Evolutionary conservation across 805 yeast species (phyloP).

Genomic region (Metschnikowia continentalis): DNA sequence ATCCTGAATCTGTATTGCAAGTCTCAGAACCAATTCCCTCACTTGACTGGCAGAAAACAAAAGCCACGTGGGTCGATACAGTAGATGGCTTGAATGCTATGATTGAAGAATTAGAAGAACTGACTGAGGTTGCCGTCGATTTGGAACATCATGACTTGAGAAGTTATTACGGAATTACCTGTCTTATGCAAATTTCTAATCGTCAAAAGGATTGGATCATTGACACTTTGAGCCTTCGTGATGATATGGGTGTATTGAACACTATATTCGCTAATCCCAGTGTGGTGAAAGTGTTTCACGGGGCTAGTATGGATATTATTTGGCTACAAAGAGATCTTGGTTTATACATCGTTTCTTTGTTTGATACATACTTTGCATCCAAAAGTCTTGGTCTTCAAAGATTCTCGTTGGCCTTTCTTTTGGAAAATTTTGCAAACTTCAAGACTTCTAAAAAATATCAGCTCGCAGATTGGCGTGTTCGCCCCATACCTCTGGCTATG

Average conservation of each 20-base stretch:
- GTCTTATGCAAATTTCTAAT: constrained; percentile 87
- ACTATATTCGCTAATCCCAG: constrained; percentile 74
- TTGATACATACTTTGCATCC: constrained; percentile 92
- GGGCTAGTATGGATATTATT: constrained; percentile 93
- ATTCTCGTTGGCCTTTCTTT: constrained; percentile 76
- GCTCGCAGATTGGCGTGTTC: constrained; percentile 90
- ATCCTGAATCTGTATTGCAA: constrained; percentile 53
- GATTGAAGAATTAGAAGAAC: constrained; percentile 47
- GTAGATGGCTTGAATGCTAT: constrained; percentile 48
- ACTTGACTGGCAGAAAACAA: constrained; percentile 60
- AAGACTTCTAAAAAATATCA: constrained; percentile 92
- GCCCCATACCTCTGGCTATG: constrained; percentile 80
- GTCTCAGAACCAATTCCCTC: constrained; percentile 44
- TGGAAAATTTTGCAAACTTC: constrained; percentile 77
- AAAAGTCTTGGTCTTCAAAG: constrained; percentile 73
- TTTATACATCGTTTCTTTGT: constrained; percentile 77
- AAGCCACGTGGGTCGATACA: constrained; percentile 70
- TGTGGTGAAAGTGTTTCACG: constrained; percentile 87
- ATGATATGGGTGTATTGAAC: constrained; percentile 64
- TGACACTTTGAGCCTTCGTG: constrained; percentile 78
- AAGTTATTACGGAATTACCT: constrained; percentile 85
- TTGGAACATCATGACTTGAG: constrained; percentile 94
- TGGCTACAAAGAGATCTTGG: constrained; percentile 98
- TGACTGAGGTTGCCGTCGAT: constrained; percentile 80
- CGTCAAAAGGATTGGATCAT: constrained; percentile 79